phyloP scores from a whole-genome alignment of 495 filamentous ascomycete species.

The Durotheca rogersii region DNA sequence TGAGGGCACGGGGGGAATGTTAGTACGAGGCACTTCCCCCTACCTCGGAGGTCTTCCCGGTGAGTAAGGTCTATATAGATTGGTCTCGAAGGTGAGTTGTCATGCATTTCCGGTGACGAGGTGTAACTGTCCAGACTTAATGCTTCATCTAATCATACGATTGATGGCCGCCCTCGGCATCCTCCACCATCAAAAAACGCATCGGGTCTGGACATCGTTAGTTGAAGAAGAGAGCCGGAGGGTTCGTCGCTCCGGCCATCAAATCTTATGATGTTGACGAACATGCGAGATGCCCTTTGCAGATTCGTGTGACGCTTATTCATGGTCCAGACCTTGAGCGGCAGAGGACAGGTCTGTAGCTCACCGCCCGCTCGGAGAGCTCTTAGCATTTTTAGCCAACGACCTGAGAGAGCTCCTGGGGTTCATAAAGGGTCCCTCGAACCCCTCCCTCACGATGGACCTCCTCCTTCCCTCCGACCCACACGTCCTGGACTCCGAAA shows the following conservation, averaged over 20 bases:
- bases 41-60: conserved; percentile 4
- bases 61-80: conserved; percentile 1
- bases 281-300: neutral
- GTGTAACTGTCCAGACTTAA: conserved; percentile 17
- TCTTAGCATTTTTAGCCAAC: conserved; percentile 5
- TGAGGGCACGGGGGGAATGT: neutral
- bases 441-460: conserved; percentile 7
- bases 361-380: neutral
- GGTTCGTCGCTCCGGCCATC: no score
- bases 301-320: conserved; percentile 4
- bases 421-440: conserved; percentile 29
- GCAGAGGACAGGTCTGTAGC: neutral
- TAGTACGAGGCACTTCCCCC: neutral
- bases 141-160: conserved; percentile 19
- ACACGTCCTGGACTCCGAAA: conserved; percentile 15
- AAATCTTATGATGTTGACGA: conserved; percentile 18
- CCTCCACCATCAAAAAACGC: conserved; percentile 6
- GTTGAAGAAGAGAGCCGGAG: no score
- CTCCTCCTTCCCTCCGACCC: conserved; percentile 10
- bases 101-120: conserved; percentile 27
- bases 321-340: conserved; percentile 1
- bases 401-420: conserved; percentile 2
- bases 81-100: conserved; percentile 21
- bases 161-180: conserved; percentile 7
- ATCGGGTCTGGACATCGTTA: neutral